Evolutionary conservation across 148 eudicot species (phyloP).

Genomic region (Mesembryanthemum crystallinum): DNA sequence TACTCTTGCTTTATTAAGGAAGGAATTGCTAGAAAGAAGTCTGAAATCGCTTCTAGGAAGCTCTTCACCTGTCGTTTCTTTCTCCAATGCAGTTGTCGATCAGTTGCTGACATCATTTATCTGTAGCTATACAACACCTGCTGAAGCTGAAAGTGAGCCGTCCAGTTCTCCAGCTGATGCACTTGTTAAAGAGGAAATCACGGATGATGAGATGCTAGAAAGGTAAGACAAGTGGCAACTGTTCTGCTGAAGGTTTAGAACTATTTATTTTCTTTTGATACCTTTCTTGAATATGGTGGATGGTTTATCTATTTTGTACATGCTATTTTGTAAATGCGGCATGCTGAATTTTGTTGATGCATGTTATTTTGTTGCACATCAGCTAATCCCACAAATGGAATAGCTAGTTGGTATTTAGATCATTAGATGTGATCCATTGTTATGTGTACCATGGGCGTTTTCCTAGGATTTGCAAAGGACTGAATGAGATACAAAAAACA

Average conservation of each 20-base stretch:
- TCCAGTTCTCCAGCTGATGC: slow-evolving; percentile 21
- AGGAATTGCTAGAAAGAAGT: slow-evolving; percentile 47
- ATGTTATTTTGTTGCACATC: not conserved
- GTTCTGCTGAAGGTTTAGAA: not conserved
- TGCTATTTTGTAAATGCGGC: not conserved
- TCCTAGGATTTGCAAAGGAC: not conserved
- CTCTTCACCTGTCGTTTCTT: slow-evolving; percentile 37
- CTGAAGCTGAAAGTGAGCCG: slow-evolving; percentile 24
- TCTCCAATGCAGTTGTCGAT: slow-evolving; percentile 34
- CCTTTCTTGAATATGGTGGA: not conserved
- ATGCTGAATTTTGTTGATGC: not conserved
- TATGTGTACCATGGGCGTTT: not conserved
- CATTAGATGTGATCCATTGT: not conserved
- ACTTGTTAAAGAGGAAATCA: slow-evolving; percentile 25
- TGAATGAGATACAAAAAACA: not conserved
- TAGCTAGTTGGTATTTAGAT: not conserved
- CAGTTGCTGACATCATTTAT: slow-evolving; percentile 34
- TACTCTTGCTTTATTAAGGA: slow-evolving; percentile 37
- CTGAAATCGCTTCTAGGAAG: slow-evolving; percentile 31
- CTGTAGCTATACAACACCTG: slow-evolving; percentile 27
- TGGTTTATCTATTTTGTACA: not conserved
- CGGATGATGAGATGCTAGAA: slow-evolving; percentile 26
- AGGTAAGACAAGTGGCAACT: slow-evolving; percentile 27
- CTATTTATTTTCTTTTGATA: slow-evolving; percentile 9
- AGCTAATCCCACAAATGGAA: not conserved